Evolutionary conservation across 176 grass and related monocot species (phyloP), one percentile per base, ranked within the genome.

Genomic region (Rhynchospora pubera): DNA sequence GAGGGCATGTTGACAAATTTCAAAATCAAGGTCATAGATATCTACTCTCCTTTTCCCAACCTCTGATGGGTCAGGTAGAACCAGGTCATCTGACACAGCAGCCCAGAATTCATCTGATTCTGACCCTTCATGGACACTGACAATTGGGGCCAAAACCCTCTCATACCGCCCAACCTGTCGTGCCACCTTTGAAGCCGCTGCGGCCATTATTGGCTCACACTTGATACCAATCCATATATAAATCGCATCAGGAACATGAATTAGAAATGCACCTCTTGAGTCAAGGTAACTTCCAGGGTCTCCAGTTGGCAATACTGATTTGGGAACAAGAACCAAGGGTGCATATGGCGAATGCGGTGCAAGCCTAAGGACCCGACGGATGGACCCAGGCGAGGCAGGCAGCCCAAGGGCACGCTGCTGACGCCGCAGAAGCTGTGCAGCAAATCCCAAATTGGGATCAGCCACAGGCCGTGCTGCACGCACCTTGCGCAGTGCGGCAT

Each of bases 371-470:
- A 80, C 75, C 5, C 88, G 80, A 24, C 67, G 62, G 2, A 79
- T 45, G 9, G 88, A 84, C 0, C 82, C 88, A 16, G 85, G 85
- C 0, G 79, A 86, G 45, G 82, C 66, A 9, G 81, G 70, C n/a
- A 71, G 47, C 59, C 74, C 87, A 50, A 61, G 50, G 16, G 58
- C 56, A 42, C 88, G 65, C 1, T 59, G 82, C 67, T 90, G 88
- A 64, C 88, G 85, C 24, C 82, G 74, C 30, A 90, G 65, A 3
- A 90, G 81, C 85, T 90, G 88, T 44, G 88, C 88, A 26, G 88
- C 65, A 52, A 90, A 90, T 18, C 88, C 88, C 62, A 90, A 81
- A 79, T 90, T 90, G 30, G 88, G 88, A 63, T 90, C 88, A 1
- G 82, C 85, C 5, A 57, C 26, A 19, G 88, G 70, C 22, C 88